Evolutionary conservation across 108 stramenopile genomes (phyloP), one percentile per base, ranked within the genome.

Genomic region (Parmales sp.): DNA sequence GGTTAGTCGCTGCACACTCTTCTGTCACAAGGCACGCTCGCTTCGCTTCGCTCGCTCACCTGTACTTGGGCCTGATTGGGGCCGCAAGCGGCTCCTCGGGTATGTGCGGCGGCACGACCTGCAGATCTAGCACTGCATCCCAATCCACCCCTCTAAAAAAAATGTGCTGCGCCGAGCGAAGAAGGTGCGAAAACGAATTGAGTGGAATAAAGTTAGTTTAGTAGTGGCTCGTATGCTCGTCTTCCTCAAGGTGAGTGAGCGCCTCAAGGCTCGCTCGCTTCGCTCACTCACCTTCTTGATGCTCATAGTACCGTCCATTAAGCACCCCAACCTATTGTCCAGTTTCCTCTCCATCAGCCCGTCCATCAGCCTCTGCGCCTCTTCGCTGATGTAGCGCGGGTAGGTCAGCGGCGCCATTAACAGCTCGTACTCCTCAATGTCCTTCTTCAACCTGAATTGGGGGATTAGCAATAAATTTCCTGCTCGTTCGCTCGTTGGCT

Each of bases 81-180:
- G 36, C 36, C 13, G 5, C 3, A 5, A 13, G 13, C 3, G 31
- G 29, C 5, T 34, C 20, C 54, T 60, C 54, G 28, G 85, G 85
- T 11, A 67, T 34, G 81, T 79, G 84, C 22, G 85, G 85, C 0
- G 83, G 79, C 3, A 51, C 1, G n/a, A 78, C 44, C 29, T 69
- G 45, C 13, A 75, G 45, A 38, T 72, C 71, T 4, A 69, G 29
- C 2, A 85, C 41, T 9, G 70, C 78, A 25, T 69, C 72, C 76
- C 80, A 83, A 54, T 82, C 76, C 37, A 85, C 50, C 20, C 28
- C 13, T 31, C 25, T 39, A 67, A 85, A 85, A 63, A 82, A 83
- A 0, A 70, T 50, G 70, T 83, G n/a, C n/a, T n/a, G n/a, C n/a
- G n/a, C n/a, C n/a, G n/a, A n/a, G n/a, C n/a, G n/a, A n/a, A n/a